These are phyloP conservation scores for Auriscalpium microsporum DNA, from an alignment of 768 basidiomycete genomes.

Conservation along the genomic window DNA sequence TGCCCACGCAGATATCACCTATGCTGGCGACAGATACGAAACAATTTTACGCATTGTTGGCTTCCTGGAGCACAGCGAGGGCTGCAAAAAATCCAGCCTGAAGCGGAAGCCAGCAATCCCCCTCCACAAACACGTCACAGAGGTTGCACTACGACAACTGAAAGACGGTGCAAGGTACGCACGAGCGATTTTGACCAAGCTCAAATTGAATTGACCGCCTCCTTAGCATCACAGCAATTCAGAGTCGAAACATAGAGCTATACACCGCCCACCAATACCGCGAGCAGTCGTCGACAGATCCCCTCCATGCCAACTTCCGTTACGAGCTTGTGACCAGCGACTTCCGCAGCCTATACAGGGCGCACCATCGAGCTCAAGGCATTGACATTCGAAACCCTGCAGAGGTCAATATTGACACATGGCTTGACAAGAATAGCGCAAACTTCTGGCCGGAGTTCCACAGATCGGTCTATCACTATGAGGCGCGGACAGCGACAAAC, in stretches of 20 bases:
- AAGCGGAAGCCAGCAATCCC: conserved; percentile 21
- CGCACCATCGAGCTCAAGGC: conserved; percentile 13
- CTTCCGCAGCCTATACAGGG: conserved; percentile 17
- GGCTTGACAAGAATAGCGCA: conserved; percentile 18
- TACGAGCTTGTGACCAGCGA: conserved; percentile 16
- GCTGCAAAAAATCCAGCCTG: conserved; percentile 16
- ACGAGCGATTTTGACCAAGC: background rate
- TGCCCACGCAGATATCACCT: conserved; percentile 27
- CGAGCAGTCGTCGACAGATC: background rate
- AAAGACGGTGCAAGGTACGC: conserved; percentile 1
- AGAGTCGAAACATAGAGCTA: conserved; percentile 1
- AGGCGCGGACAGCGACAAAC: conserved; percentile 7
- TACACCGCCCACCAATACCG: background rate
- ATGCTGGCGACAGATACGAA: conserved; percentile 1
- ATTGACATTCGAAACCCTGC: conserved; percentile 6
- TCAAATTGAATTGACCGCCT: no score
- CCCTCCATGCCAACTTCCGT: conserved; percentile 10
- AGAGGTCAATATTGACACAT: conserved; percentile 17
- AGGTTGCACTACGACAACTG: conserved; percentile 12
- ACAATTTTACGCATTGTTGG: conserved; percentile 21
- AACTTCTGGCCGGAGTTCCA: conserved; percentile 8
- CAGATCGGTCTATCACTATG: conserved; percentile 21
- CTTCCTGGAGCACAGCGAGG: conserved; percentile 21
- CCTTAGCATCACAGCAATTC: conserved; percentile 2
- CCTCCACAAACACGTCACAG: conserved; percentile 25